phyloP scores from a whole-genome alignment of 305 asterid species.

The Rubia balearica region DNA sequence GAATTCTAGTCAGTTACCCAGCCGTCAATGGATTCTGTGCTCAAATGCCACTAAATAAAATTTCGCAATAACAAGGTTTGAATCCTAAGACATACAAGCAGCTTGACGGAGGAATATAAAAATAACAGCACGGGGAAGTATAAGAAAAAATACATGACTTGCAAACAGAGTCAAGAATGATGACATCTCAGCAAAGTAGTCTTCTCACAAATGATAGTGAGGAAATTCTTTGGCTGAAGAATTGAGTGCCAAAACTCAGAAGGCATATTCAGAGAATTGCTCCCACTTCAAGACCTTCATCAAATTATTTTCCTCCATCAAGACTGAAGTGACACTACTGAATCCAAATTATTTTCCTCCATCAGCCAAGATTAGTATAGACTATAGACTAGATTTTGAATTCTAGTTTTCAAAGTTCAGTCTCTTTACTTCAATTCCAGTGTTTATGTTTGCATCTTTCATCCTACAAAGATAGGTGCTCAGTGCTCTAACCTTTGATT shows the following conservation, averaged over 20 bases:
- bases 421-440: neutral
- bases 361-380: neutral
- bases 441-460: neutral
- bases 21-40: neutral
- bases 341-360: neutral
- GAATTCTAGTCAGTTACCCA: neutral
- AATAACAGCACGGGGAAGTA: neutral
- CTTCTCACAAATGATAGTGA: neutral
- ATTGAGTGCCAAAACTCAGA: neutral
- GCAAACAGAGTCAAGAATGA: neutral
- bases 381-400: too few species aligned
- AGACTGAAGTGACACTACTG: neutral
- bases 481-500: neutral
- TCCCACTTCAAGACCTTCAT: neutral
- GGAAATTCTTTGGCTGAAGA: neutral
- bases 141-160: neutral
- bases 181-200: too few species aligned
- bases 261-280: neutral
- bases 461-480: neutral
- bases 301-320: too few species aligned
- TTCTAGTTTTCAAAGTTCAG: neutral
- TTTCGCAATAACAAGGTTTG: neutral
- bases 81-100: neutral
- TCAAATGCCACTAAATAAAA: neutral
- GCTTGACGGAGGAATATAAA: neutral